Conservation (phyloP, 352 stramenopile genomes). For the Plasmopara halstedii region DNA sequence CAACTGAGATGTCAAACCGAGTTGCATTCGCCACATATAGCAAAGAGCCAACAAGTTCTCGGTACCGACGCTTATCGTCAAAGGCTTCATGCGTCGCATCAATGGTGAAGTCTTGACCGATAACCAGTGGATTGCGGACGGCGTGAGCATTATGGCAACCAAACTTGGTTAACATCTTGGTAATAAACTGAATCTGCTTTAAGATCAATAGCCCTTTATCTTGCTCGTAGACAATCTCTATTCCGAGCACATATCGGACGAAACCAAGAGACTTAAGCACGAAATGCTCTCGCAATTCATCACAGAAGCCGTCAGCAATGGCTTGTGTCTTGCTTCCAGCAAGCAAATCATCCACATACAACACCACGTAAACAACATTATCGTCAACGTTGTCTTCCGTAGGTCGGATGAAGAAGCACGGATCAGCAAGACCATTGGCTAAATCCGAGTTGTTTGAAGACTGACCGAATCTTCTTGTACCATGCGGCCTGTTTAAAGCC, state of each 20-base stretch:
- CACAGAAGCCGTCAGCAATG: background rate
- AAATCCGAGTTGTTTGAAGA: background rate
- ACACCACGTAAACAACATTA: background rate
- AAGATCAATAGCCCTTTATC: background rate
- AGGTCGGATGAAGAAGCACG: background rate
- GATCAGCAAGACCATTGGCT: background rate
- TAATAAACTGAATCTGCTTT: background rate
- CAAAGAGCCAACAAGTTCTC: background rate
- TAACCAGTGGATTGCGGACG: background rate
- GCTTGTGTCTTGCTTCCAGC: background rate
- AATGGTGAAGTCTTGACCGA: background rate
- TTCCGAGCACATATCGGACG: background rate
- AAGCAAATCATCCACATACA: too few relatives aligned
- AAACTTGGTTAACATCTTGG: background rate
- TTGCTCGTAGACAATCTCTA: background rate
- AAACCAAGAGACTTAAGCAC: too few relatives aligned
- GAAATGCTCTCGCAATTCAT: background rate
- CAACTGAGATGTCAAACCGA: background rate
- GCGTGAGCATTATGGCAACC: background rate
- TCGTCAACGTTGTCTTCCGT: background rate
- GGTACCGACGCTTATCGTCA: background rate
- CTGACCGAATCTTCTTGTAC: constrained; percentile 1
- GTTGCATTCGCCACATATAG: background rate
- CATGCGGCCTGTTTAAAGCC: background rate
- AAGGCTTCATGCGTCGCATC: background rate